phyloP scores from a whole-genome alignment of 345 rosid species.

The Ceriops decandra region DNA sequence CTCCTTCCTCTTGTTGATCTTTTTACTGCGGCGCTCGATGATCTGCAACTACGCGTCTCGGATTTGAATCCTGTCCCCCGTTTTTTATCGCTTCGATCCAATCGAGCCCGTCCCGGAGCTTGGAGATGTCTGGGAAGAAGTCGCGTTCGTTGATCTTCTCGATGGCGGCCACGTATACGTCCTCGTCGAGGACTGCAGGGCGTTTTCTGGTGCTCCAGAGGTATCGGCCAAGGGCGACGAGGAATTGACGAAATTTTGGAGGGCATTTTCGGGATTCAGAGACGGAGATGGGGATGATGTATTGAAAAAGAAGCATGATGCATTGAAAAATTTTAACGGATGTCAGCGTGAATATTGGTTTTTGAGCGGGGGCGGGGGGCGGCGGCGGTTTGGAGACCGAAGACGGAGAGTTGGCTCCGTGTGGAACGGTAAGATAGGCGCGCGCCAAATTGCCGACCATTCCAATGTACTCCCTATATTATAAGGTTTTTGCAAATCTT shows the following conservation, averaged over 20 bases:
- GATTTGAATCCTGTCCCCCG: constrained; percentile 79
- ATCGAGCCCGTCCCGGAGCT: constrained; percentile 89
- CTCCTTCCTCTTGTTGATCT: constrained; percentile 64
- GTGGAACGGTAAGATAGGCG: too few relatives aligned
- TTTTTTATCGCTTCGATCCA: constrained; percentile 87
- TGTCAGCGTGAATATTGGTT: too few relatives aligned
- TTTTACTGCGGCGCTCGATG: constrained; percentile 72
- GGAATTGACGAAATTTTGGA: constrained; percentile 22
- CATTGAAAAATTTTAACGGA: too few relatives aligned
- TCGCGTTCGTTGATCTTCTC: constrained; percentile 97
- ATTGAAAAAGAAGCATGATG: constrained; percentile 44
- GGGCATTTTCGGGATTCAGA: constrained; percentile 26
- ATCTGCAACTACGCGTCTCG: constrained; percentile 94
- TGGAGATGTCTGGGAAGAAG: constrained; percentile 87
- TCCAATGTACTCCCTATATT: too few relatives aligned
- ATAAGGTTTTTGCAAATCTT: too few relatives aligned
- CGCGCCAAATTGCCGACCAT: too few relatives aligned
- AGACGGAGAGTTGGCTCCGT: too few relatives aligned
- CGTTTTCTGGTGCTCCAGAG: constrained; percentile 45
- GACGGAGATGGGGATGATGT: constrained; percentile 59
- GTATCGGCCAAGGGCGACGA: constrained; percentile 22
- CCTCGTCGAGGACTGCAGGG: constrained; percentile 73
- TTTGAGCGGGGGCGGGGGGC: too few relatives aligned
- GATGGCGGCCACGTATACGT: constrained; percentile 71
- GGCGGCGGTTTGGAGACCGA: too few relatives aligned